Evolutionary conservation across 352 stramenopile species (phyloP), one percentile per base, ranked within the genome.

Genomic region (Phytophthora hybrid): DNA sequence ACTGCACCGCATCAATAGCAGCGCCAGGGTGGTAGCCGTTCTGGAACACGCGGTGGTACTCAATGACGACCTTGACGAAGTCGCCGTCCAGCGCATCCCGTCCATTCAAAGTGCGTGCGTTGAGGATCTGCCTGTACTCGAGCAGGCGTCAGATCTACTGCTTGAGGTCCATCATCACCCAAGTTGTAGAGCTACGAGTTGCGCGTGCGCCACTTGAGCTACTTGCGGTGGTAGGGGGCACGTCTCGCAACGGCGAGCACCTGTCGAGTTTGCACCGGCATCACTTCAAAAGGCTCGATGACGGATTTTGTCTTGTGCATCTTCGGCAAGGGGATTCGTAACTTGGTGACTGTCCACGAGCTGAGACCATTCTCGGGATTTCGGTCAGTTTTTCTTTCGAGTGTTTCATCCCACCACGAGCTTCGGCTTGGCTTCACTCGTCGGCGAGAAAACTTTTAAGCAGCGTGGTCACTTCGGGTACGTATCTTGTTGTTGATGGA

Each of bases 41-140:
- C 60, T 83, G 64, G 55, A 91, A 90, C 29, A 93, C 75, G 4
- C 69, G 78, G 63, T 87, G 81, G 53, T 93, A 93, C 59, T 91
- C 84, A 46, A 71, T 66, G 31, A 93, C 77, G 2, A 67, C 69
- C 57, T 84, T 84, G 39, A 83, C 72, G 61, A 79, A 89, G 34
- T 77, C 82, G 1, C 81, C 84, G 57, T 87, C 82, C 23, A 67
- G 19, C 13, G 82, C 74, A 53, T 89, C 80, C 8, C 69, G 75
- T n/a, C 78, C 74, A 53, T 87, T 87, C 29, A 91, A 67, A 31
- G 34, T 59, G 4, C 80, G 71, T 5, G 71, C 56, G 13, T 74
- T 59, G 6, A 89, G 69, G 34, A 89, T 14, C 2, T 73, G 58
- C 4, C 72, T 64, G 65, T 79, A 79, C 54, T 83, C 71, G 0